Base-by-base conservation (phyloP, 768 basidiomycete genomes). In the Chlorophyllum brunneum region DNA sequence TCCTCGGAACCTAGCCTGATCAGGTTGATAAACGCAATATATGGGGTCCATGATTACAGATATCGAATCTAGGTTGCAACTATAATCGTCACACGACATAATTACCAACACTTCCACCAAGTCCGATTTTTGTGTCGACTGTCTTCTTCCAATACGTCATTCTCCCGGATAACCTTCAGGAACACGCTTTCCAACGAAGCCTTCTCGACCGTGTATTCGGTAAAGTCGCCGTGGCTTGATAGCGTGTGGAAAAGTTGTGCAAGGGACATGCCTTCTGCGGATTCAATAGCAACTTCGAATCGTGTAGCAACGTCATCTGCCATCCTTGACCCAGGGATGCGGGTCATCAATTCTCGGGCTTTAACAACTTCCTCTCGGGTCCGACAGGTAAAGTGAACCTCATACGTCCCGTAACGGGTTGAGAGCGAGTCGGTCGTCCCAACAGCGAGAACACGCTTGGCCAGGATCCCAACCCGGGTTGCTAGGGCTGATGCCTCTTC, bases 401-500 rank as follows among this genome's bases (percentile, higher is more conserved):
- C 86, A 63, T 92, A 91, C 1, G 76, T 80, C 6, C 83, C 81
- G 61, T 89, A 85, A 16, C 86, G 82, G 23, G 78, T 70, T 1
- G 81, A 81, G 4, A 91, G 77, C 3, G 76, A 73, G 22, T 79
- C 75, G 0, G 79, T 82, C 2, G 86, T 83, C 1, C 85, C 87
- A 43, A 89, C 71, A 55, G 86, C 88, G 1, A 91, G 75, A 69
- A 91, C 71, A 43, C 76, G 77, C 50, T 80, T 81, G 1, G 88
- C 85, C 9, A 92, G 67, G 48, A 91, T 90, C 16, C 86, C 87
- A 15, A 90, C 88, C 61, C 83, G 82, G 59, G 75, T 84, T 1
- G 88, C 85, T 1, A 91, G 70, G 5, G 86, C 86, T 13, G 86
- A 85, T 1, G 86, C 88, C 65, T 92, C 88, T 66, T 89, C 88